Base-by-base conservation (phyloP, 2,329 filamentous ascomycete genomes). In the Phyllosticta ampelicida region DNA sequence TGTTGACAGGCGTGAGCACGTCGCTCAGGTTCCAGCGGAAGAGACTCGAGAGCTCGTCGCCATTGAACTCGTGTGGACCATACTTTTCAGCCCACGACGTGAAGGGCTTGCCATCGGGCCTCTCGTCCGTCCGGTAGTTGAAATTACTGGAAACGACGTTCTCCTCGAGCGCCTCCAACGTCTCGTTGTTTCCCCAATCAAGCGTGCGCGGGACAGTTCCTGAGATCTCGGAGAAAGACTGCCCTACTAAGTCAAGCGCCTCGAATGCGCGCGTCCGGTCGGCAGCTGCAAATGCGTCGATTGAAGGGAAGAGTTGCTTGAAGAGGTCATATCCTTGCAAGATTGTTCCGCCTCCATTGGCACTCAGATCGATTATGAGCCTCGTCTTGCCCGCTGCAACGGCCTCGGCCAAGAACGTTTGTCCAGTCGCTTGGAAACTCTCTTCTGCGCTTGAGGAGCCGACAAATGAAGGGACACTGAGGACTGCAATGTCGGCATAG, bases 251-350 rank as follows among this genome's bases (percentile, higher is more conserved):
- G 50, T 75, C 70, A 26, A 77, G 65, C 19, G 74, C 72, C 55
- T 79, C 75, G 44, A 72, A 70, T 5, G 77, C 75, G n/a, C 80
- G 74, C 64, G 80, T 73, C 18, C 81, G 78, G 60, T 71, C 71
- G 48, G 66, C 70, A 2, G 75, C 78, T n/a, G 77, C 77, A 60
- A 78, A 80, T 1, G 75, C 74, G 8, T 76, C 68, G 3, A 76
- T 67, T 5, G 73, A 67, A 0, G 81, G 81, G 69, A 81, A 80
- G 1, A 84, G 70, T 68, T 78, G 73, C 56, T 79, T 79, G 71
- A 85, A 85, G 59, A 86, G 73, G 63, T 85, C 82, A 58, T 82
- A 83, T 9, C 80, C 83, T 49, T 80, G 77, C 13, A 83, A 67
- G 54, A 85, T 78, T 20, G 75, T 77, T 51, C 83, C 83, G 51